Evolutionary conservation across 2,329 filamentous ascomycete genomes (phyloP), one percentile per base, ranked within the genome.

Genomic region (Arthrobotrys megalospora): DNA sequence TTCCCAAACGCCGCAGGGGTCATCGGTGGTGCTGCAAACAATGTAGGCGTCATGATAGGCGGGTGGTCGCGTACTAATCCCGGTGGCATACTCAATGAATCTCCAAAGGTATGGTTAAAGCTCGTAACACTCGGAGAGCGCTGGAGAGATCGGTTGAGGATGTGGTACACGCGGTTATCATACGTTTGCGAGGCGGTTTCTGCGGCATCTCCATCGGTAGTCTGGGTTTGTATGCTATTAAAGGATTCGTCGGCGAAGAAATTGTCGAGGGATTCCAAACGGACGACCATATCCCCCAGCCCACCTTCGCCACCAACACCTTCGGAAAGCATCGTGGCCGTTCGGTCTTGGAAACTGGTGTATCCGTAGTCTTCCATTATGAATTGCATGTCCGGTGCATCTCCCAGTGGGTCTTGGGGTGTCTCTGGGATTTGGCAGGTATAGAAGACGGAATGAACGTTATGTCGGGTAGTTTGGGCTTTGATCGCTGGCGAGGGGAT

Each of bases 361-460:
- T 92, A 93, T 10, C 91, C 90, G 82, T 93, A 94, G 78, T 98
- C 94, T 79, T 99, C 96, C 1, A 90, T 89, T 81, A 96, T 92
- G 85, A 99, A 98, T 82, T 97, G 94, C 32, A 99, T 91, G 53
- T 97, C 94, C 0, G 93, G 92, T 0, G 89, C 88, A 3, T 90
- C 87, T 3, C 55, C 55, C 3, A 88, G 85, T 36, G 86, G 82
- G 10, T 86, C 86, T 14, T 89, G 89, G 80, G 91, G 88, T 24
- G 86, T 86, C 65, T 89, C 87, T 3, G 89, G 87, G 79, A 89
- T 91, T 66, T 93, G 92, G 82, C 94, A 97, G 80, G 94, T 97
- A 84, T 97, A 97, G 84, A 97, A 98, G 0, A 96, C 94, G 0
- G 94, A 93, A 83, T 98, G 95, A 1, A 99, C 96, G 82, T 99